Evolutionary conservation across 257 asterid genomes (phyloP).

Genomic region (Lycium ferocissimum): DNA sequence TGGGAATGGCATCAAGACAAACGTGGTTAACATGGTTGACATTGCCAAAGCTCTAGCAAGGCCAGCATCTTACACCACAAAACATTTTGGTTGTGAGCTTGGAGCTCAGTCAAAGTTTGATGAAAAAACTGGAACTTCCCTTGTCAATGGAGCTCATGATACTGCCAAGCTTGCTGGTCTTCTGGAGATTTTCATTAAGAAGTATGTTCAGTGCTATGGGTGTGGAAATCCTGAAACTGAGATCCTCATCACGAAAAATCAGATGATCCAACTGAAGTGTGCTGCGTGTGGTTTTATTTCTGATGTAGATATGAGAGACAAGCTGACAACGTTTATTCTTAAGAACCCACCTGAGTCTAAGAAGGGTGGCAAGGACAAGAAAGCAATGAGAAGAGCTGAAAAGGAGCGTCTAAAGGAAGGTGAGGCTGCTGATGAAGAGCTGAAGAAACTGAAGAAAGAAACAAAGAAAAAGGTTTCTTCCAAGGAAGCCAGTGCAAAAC

Average conservation of each 20-base stretch:
- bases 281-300: conserved; percentile 57
- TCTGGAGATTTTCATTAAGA: conserved; percentile 51
- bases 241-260: conserved; percentile 47
- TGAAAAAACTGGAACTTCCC: conserved; percentile 53
- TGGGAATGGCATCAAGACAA: conserved; percentile 57
- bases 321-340: conserved; percentile 48
- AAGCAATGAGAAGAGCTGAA: conserved; percentile 52
- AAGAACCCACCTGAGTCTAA: conserved; percentile 54
- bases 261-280: conserved; percentile 53
- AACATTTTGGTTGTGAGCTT: conserved; percentile 52
- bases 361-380: conserved; percentile 54
- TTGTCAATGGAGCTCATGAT: conserved; percentile 54
- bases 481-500: conserved; percentile 41
- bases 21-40: conserved; percentile 52
- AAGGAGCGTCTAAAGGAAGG: conserved; percentile 54
- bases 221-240: conserved; percentile 55
- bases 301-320: conserved; percentile 58
- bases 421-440: conserved; percentile 53
- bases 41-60: conserved; percentile 55
- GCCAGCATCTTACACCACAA: conserved; percentile 53
- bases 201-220: conserved; percentile 55
- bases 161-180: conserved; percentile 54
- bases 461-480: conserved; percentile 48
- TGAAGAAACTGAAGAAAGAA: conserved; percentile 51
- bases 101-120: conserved; percentile 60